phyloP scores from a whole-genome alignment of 179 eudicot genomes.

The Carnegiea gigantea region DNA sequence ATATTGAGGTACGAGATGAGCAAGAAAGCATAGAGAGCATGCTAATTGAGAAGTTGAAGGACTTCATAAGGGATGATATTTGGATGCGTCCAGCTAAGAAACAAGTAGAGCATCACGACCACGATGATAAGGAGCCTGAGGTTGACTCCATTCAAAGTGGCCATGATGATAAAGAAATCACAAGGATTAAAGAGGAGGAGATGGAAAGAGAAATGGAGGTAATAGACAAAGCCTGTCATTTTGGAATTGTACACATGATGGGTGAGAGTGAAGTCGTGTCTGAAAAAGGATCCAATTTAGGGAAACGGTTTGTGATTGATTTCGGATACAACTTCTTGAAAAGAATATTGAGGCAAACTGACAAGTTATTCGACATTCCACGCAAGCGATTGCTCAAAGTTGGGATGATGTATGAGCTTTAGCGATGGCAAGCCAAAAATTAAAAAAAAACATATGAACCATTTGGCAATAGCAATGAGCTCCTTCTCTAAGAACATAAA shows the following conservation, averaged over 20 bases:
- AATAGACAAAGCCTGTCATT: conserved; percentile 44
- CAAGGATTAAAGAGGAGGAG: conserved; percentile 13
- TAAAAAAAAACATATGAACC: neutral
- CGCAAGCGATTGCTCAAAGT: conserved; percentile 65
- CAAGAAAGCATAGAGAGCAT: neutral
- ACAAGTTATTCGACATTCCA: conserved; percentile 58
- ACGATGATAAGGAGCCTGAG: neutral
- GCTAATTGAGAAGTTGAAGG: neutral
- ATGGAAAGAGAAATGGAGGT: conserved; percentile 40
- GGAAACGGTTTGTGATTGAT: conserved; percentile 52
- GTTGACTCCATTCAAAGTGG: neutral
- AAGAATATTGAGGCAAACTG: conserved; percentile 52
- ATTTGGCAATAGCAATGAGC: neutral
- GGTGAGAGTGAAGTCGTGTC: conserved; percentile 61
- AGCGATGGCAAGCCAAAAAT: neutral
- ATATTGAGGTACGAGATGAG: neutral
- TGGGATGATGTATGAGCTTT: conserved; percentile 83
- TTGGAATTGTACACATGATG: conserved; percentile 61
- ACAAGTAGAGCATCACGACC: neutral
- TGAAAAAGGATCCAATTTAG: conserved; percentile 41
- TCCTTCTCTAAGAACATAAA: neutral
- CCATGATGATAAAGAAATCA: neutral
- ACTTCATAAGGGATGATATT: neutral
- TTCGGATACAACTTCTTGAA: conserved; percentile 60
- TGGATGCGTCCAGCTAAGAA: neutral